Base-by-base conservation (phyloP, 306 rosid species). In the Cercis canadensis region DNA sequence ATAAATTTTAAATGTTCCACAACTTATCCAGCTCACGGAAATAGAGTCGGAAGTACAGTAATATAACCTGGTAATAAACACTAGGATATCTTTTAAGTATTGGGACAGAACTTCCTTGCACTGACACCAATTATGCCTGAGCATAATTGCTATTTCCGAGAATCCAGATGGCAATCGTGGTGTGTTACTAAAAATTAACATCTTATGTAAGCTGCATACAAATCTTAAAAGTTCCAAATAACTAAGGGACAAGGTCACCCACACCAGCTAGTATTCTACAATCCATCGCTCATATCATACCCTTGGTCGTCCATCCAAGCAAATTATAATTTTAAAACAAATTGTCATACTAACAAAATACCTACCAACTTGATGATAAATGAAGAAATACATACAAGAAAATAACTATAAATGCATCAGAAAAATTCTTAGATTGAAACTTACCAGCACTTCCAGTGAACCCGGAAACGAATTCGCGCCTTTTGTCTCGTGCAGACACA, bases 361-460 rank as follows among this genome's bases (percentile, higher is more conserved):
- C 73, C 69, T 59, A 56, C 29, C 8, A 11, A 72, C 7, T n/a
- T 15, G 10, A 16, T 33, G 19, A 49, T 14, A 50, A 16, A 50
- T 7, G 9, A 50, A 50, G 18, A 58, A 46, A 46, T 6, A 4
- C 39, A 5, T 55, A 34, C 10, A 53, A 69, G n/a, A n/a, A n/a
- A 37, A 1, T 6, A 66, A 8, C 34, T 5, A 12, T 16, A 64
- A 29, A n/a, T 31, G 18, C 49, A 37, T 47, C 33, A 21, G 52
- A 21, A 14, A 57, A 57, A 39, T 39, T 19, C 15, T 9, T 11
- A 36, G 46, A 49, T 5, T 7, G 69, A 75, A 49, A 83, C 89
- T 52, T 21, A 95, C 99, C 99, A 36, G 99, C 96, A 78, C 99
- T 95, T 81, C 99, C 99, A 13, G 82, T 74, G 89, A 95, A 95